Evolutionary conservation across 495 filamentous ascomycete genomes (phyloP), one percentile per base, ranked within the genome.

Genomic region (Xylaria cubensis): DNA sequence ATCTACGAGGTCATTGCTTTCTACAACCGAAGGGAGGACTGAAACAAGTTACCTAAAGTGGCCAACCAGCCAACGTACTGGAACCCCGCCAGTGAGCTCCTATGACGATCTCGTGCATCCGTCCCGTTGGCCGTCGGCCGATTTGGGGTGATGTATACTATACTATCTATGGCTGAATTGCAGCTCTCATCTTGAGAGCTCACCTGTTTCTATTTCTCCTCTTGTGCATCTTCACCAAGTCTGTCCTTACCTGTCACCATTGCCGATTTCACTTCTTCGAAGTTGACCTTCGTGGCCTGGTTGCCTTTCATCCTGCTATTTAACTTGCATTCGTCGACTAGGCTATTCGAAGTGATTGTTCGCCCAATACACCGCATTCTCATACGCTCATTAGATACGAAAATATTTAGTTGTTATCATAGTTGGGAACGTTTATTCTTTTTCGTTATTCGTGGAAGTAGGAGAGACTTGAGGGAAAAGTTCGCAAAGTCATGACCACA

Each of bases 201-300:
- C 55, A 36, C n/a, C 36, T 55, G 53, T 19, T 59, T 39, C 48
- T 50, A 66, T 65, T 42, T 61, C 44, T 64, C 70, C 9, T 70
- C 64, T 46, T 71, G 58, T 9, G 42, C 29, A 24, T n/a, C 63
- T 41, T 67, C 59, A 48, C 56, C 46, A 24, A 34, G 29, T 44
- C 44, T 70, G 29, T 67, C 69, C 64, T 48, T 58, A 64, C 64
- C 15, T 55, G 67, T 59, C 39, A 44, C 64, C 46, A 51, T 58
- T 32, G n/a, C 24, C 56, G 19, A 66, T 73, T 77, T 79, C 72
- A 64, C 55, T 79, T 77, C 75, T 73, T 74, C 67, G 75, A 75
- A 79, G 77, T 79, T 75, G 77, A 79, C 68, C 77, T 79, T 77
- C 77, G 69, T 50, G 72, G 77, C 77, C 77, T 74, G 75, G 77